A percentile compares a stretch with the other conserved stretches of the same genome.
Conservation (phyloP, 768 basidiomycete genomes). For the Ramaria rubella region DNA sequence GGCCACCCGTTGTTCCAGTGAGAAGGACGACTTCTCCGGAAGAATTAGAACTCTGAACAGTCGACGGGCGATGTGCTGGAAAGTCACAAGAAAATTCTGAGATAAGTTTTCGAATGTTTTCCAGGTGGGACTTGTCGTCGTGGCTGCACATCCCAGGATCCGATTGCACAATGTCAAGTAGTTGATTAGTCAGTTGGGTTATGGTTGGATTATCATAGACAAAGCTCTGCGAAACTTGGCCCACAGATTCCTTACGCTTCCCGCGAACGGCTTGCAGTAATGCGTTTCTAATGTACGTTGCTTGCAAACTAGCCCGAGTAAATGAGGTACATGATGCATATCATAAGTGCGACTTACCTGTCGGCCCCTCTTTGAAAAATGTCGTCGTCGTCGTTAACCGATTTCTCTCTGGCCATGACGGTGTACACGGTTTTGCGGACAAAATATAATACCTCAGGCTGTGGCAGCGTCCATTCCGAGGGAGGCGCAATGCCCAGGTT, state of each 20-base stretch:
- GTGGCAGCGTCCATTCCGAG: neutral
- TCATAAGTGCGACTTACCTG: neutral
- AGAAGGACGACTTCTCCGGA: conserved; percentile 28
- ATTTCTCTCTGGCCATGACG: conserved; percentile 4
- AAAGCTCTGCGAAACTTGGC: conserved; percentile 11
- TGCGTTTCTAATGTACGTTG: conserved; percentile 8
- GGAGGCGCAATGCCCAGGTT: neutral
- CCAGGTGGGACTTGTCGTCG: neutral
- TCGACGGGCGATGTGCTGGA: conserved; percentile 7
- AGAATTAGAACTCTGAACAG: neutral
- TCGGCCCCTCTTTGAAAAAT: neutral
- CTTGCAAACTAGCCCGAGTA: conserved; percentile 5
- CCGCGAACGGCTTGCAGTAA: neutral
- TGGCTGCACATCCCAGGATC: too few species aligned
- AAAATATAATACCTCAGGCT: neutral
- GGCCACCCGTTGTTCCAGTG: conserved; percentile 36
- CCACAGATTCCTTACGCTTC: neutral
- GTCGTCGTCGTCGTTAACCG: neutral
- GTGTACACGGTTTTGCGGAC: conserved; percentile 7
- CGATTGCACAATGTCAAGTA: too few species aligned
- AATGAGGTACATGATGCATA: neutral
- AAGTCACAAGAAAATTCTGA: conserved; percentile 15
- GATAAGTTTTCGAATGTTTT: neutral
- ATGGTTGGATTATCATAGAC: conserved; percentile 21
- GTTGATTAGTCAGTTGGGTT: conserved; percentile 9